These are phyloP conservation scores for Penicillium cinerascens DNA, from an alignment of 495 filamentous ascomycete genomes.

Conservation along the genomic window DNA sequence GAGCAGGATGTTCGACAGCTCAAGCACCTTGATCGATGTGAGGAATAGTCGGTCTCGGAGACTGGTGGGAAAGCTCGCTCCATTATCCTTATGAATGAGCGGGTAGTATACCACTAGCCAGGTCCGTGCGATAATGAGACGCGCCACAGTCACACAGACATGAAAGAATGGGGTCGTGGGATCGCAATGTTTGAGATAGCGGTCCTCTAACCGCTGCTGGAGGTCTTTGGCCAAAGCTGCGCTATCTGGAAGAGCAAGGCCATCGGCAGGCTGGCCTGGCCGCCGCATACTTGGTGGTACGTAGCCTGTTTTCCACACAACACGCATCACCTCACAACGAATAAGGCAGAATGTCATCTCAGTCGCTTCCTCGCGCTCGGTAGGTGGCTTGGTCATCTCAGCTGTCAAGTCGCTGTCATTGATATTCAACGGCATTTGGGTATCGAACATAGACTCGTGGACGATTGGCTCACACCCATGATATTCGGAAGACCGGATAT, in stretches of 20 bases:
- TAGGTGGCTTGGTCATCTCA: conserved; percentile 54
- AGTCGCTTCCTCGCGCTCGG: conserved; percentile 55
- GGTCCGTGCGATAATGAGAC: conserved; percentile 65
- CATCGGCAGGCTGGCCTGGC: not conserved
- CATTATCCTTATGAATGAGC: conserved; percentile 37
- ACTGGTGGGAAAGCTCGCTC: conserved; percentile 44
- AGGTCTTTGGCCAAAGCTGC: conserved; percentile 53
- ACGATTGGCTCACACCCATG: conserved; percentile 65
- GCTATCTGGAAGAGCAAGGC: conserved; percentile 45
- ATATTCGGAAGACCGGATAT: conserved; percentile 69
- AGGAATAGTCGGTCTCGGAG: conserved; percentile 72
- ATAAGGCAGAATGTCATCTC: conserved; percentile 79
- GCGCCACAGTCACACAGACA: conserved; percentile 66
- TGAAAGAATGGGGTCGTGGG: conserved; percentile 61
- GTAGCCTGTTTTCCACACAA: conserved; percentile 28
- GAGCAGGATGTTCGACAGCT: conserved; percentile 63
- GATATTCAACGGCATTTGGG: conserved; percentile 62
- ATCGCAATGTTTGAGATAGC: conserved; percentile 52
- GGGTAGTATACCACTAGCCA: conserved; percentile 64
- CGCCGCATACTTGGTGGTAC: conserved; percentile 5
- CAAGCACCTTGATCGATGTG: conserved; percentile 70
- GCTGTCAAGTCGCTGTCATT: conserved; percentile 68
- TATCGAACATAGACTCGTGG: conserved; percentile 60
- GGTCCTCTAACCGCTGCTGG: conserved; percentile 53
- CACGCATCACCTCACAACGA: conserved; percentile 44